Conservation (phyloP, 1,284 basidiomycete genomes). For the Melampsora americana region DNA sequence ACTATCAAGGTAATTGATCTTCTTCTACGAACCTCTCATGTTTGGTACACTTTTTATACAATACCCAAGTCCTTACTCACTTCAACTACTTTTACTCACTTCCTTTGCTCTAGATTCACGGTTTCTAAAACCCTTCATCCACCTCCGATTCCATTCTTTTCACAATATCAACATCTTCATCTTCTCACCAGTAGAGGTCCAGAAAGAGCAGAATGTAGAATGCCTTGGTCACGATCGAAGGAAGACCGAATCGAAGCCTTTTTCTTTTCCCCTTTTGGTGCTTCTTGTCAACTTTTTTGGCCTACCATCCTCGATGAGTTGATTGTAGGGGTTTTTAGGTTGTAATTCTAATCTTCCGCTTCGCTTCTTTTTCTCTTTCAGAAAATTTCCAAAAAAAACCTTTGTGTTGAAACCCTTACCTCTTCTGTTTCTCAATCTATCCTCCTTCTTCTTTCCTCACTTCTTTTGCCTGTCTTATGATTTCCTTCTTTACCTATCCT, state of each 20-base stretch:
- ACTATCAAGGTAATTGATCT: slow-evolving; percentile 35
- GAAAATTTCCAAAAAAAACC: too few relatives aligned
- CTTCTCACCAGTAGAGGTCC: slow-evolving; percentile 29
- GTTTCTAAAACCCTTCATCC: slow-evolving; percentile 39
- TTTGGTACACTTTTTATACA: not conserved
- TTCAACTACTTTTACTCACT: too few relatives aligned
- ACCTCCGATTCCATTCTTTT: slow-evolving; percentile 32
- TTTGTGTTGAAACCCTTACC: not conserved
- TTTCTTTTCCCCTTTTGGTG: too few relatives aligned
- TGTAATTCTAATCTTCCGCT: not conserved
- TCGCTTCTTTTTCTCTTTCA: too few relatives aligned
- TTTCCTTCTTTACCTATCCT: too few relatives aligned
- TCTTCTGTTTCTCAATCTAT: not conserved
- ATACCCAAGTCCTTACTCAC: not conserved
- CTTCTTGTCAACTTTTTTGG: not conserved
- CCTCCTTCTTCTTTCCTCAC: not conserved
- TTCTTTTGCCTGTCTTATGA: not conserved
- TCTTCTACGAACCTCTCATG: not conserved
- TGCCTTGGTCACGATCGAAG: slow-evolving; percentile 23
- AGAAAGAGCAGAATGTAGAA: slow-evolving; percentile 40
- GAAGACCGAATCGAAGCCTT: too few relatives aligned
- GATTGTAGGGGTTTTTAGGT: not conserved
- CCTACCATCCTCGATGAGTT: not conserved
- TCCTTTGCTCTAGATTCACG: slow-evolving; percentile 25
- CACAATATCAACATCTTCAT: slow-evolving; percentile 27